Evolutionary conservation across 176 grass and related monocot species (phyloP).

Genomic region (Carex cristatella): DNA sequence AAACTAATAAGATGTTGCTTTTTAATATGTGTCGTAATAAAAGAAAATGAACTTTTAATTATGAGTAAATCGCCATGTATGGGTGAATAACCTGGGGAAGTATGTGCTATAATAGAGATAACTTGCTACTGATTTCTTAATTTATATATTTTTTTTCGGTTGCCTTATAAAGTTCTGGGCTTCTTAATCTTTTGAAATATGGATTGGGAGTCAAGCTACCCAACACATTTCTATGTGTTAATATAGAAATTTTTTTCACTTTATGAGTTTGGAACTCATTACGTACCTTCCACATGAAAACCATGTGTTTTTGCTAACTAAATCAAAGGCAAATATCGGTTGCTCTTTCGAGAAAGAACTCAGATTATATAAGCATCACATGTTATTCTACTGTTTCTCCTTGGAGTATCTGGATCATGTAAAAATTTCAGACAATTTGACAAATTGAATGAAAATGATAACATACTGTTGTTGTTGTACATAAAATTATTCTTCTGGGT

Average conservation of each 20-base stretch:
- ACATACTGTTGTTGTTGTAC: neutral
- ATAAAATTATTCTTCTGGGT: neutral
- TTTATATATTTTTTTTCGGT: no score
- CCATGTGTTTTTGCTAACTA: no score
- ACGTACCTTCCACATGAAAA: no score
- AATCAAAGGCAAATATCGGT: no score
- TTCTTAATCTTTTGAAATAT: no score
- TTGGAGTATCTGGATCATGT: neutral
- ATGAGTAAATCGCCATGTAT: neutral
- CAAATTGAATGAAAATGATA: neutral
- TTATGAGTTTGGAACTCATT: no score
- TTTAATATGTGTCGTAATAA: neutral
- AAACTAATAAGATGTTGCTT: slow-evolving; percentile 9
- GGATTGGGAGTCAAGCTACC: no score
- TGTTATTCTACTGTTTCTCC: neutral
- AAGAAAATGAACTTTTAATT: neutral
- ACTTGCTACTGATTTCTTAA: no score
- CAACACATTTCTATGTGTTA: no score
- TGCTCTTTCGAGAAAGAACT: neutral
- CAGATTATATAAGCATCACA: neutral
- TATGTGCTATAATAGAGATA: neutral
- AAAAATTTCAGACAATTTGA: neutral
- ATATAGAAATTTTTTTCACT: no score
- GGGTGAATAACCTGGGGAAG: neutral
- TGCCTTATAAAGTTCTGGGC: no score